Evolutionary conservation across 2,329 filamentous ascomycete genomes (phyloP).

Genomic region (Chalara sp.): DNA sequence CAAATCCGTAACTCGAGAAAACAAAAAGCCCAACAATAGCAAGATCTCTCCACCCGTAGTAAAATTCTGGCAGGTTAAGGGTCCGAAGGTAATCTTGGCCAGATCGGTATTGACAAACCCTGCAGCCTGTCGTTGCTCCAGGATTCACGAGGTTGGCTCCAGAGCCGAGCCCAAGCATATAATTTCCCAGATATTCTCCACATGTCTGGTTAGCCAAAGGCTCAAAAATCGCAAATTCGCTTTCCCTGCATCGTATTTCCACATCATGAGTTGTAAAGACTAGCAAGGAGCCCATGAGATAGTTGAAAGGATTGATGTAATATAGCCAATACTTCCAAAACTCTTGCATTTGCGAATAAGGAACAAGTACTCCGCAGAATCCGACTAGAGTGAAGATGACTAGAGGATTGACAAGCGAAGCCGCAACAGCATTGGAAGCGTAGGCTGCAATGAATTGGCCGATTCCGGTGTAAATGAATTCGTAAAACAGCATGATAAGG

Average conservation of each 20-base stretch:
- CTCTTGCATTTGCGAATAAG: constrained; percentile 56
- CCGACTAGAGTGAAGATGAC: constrained; percentile 52
- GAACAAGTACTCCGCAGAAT: constrained; percentile 71
- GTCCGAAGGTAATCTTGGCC: constrained; percentile 54
- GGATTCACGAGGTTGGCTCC: constrained; percentile 52
- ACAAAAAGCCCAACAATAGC: constrained; percentile 40
- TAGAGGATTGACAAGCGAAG: constrained; percentile 49
- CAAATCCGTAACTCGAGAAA: constrained; percentile 33
- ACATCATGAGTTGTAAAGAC: constrained; percentile 46
- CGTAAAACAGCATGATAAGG: constrained; percentile 42
- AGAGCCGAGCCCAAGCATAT: constrained; percentile 39
- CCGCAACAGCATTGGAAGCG: constrained; percentile 53
- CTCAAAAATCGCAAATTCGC: constrained; percentile 41
- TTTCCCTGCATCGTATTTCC: constrained; percentile 37
- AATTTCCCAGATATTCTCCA: constrained; percentile 47
- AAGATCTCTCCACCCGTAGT: constrained; percentile 60
- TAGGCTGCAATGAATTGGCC: constrained; percentile 59
- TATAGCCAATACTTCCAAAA: constrained; percentile 56
- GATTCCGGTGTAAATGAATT: constrained; percentile 46
- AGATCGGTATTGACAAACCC: constrained; percentile 51
- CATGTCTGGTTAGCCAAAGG: constrained; percentile 48
- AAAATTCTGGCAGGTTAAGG: constrained; percentile 53
- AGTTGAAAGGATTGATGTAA: constrained; percentile 53
- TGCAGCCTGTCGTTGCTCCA: constrained; percentile 45
- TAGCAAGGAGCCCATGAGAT: constrained; percentile 46